Evolutionary conservation across 2,329 filamentous ascomycete genomes (phyloP), one percentile per base, ranked within the genome.

Genomic region (Claviceps lovelessii): DNA sequence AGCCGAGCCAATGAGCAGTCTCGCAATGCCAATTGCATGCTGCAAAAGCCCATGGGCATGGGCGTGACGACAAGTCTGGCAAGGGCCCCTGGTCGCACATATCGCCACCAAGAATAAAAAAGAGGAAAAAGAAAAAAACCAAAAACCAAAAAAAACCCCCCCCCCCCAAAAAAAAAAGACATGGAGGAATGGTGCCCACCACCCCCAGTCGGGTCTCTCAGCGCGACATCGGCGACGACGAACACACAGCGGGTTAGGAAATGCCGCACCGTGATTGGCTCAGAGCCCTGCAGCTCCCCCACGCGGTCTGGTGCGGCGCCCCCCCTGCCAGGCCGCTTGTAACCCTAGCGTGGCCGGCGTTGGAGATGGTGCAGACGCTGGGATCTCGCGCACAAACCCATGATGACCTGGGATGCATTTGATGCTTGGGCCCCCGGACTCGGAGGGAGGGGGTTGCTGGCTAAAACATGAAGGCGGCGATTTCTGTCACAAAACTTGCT

Each of bases 401-500:
- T 44, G 47, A 52, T 48, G 57, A 47, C 52, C 52, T 3, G 23
- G 56, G 55, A 10, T 35, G 49, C 50, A 54, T 3, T 23, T 23
- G 23, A 23, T 45, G 45, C 51, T 45, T 58, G 13, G 15, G 49
- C 37, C 23, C 23, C 23, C 23, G 23, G 23, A 33, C 31, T 61
- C 63, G 61, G 59, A 63, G 54, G 23, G 23, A 23, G 23, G 23
- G 23, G 3, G 23, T 23, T 23, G 23, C 23, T 23, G 23, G 23
- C 23, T 23, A 23, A 23, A 23, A 23, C 23, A 23, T 23, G 23
- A 33, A 33, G 9, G 5, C 4, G 9, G 37, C 54, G 59, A 63
- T 67, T 69, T 68, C 66, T 68, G 64, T 69, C 68, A 67, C 66
- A 67, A 64, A 68, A 65, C 57, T 58, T 59, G 62, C 9, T 63